Conservation (phyloP, 2,329 filamentous ascomycete genomes). For the Moelleriella libera region DNA sequence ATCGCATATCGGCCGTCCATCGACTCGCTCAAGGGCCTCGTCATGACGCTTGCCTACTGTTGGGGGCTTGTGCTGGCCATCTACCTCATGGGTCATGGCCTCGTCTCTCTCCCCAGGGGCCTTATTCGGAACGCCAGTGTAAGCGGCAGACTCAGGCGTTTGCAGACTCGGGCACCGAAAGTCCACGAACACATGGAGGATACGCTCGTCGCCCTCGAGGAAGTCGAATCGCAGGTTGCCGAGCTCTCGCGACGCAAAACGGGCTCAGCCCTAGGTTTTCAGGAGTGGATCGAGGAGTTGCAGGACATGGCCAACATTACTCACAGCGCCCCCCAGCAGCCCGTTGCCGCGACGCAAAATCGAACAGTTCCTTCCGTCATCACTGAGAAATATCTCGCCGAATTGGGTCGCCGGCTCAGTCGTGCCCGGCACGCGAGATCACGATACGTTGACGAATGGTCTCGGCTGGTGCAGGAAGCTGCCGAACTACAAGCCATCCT, state of each 20-base stretch:
- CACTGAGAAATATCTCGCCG: slow-evolving; percentile 84
- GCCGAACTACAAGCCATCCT: slow-evolving; percentile 66
- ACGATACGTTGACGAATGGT: slow-evolving; percentile 79
- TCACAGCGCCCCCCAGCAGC: slow-evolving; percentile 35
- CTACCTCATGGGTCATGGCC: slow-evolving; percentile 92
- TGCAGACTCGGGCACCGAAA: slow-evolving; percentile 68
- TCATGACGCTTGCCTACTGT: slow-evolving; percentile 90
- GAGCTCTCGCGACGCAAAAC: slow-evolving; percentile 72
- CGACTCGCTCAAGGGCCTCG: slow-evolving; percentile 61
- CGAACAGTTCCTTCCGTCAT: slow-evolving; percentile 62
- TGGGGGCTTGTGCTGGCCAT: slow-evolving; percentile 88
- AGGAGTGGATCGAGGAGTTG: slow-evolving; percentile 94
- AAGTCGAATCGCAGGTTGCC: slow-evolving; percentile 65
- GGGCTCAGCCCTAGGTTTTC: slow-evolving; percentile 59
- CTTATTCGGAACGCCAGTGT: slow-evolving; percentile 70
- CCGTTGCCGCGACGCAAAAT: slow-evolving; percentile 26
- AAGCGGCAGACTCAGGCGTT: slow-evolving; percentile 54
- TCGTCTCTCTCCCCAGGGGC: slow-evolving; percentile 77
- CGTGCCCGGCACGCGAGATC: slow-evolving; percentile 72
- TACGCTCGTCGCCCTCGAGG: slow-evolving; percentile 63
- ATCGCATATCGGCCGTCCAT: slow-evolving; percentile 61
- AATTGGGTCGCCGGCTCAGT: slow-evolving; percentile 69
- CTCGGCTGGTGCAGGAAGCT: slow-evolving; percentile 59
- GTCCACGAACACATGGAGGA: slow-evolving; percentile 82
- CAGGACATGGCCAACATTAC: slow-evolving; percentile 60